phyloP scores from a whole-genome alignment of 2,329 filamentous ascomycete genomes.

The Balansia obtecta region DNA sequence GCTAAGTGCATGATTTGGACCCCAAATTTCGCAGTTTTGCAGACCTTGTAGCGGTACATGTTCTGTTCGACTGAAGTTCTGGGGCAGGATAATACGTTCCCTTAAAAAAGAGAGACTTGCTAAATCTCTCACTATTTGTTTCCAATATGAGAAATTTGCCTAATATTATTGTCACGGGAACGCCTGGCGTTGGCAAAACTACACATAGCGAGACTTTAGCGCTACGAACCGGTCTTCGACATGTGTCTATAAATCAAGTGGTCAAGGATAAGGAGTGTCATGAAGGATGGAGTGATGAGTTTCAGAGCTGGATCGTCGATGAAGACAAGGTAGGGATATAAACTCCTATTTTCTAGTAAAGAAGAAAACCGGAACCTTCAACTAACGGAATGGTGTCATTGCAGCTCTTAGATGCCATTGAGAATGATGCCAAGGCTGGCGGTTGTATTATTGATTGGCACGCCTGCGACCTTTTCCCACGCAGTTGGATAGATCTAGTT shows the following conservation, averaged over 20 bases:
- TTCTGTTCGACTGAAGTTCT: not conserved
- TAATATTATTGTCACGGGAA: conserved; percentile 92
- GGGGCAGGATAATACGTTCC: not conserved
- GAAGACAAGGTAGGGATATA: conserved; percentile 69
- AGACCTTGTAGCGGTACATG: not conserved
- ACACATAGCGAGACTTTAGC: conserved; percentile 79
- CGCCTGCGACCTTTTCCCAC: conserved; percentile 88
- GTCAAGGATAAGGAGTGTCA: conserved; percentile 83
- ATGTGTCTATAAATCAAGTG: conserved; percentile 80
- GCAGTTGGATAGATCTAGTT: conserved; percentile 88
- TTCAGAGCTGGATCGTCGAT: conserved; percentile 83
- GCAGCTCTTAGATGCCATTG: conserved; percentile 76
- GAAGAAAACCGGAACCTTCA: not conserved
- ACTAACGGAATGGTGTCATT: conserved; percentile 5
- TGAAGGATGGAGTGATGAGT: conserved; percentile 77
- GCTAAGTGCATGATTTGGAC: not conserved
- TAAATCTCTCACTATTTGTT: not conserved
- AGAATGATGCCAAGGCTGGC: conserved; percentile 64
- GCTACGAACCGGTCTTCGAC: conserved; percentile 61
- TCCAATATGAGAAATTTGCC: conserved; percentile 40
- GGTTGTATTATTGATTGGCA: conserved; percentile 96
- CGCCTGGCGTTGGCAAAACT: conserved; percentile 91
- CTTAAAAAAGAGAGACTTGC: not conserved
- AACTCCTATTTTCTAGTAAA: not conserved
- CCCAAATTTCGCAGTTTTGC: not conserved